Evolutionary conservation across 768 basidiomycete species (phyloP), one percentile per base, ranked within the genome.

Genomic region (Strobilomyces confusus): DNA sequence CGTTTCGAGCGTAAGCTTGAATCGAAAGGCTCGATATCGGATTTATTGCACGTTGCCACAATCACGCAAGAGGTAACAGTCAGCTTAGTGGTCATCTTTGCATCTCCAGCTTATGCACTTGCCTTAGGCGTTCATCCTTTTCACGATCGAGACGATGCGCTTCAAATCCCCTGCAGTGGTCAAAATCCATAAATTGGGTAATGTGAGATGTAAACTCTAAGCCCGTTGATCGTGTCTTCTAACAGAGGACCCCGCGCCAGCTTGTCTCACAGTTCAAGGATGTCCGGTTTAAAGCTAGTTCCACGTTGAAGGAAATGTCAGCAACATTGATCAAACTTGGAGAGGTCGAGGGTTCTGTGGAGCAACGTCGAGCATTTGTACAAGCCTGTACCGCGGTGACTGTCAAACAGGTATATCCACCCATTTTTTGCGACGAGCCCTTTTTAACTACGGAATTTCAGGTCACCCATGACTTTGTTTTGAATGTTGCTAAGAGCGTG

Each of bases 131-230:
- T 82, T 89, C 61, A 75, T 90, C 42, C 70, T 93, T 2, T 78
- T 93, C 55, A 70, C 75, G 20, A 73, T 87, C n/a, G 86, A 85
- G 64, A 85, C 84, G 0, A 61, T 80, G 48, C 82, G 90, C 13
- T 92, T 92, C 76, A 90, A 88, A 66, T 69, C 81, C 9, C 68
- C 82, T 4, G 80, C 85, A 0, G 75, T 87, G 17, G 78, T 86
- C 38, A 90, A 89, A 65, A 75, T 81, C 36, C 79, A 92, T 68
- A 91, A 86, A 65, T 79, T 88, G 42, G 84, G 86, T 41, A 74
- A 75, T 56, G 89, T 91, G 63, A 60, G 83, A 75, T 22, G 48
- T 49, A 32, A 22, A 14, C 33, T 36, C 23, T 5, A 22, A 44
- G 20, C 12, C 32, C 40, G 34, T 29, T 32, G 41, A 26, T 14